Evolutionary conservation across 2,329 filamentous ascomycete species (phyloP).

Genomic region (Arthrobotrys conoides): DNA sequence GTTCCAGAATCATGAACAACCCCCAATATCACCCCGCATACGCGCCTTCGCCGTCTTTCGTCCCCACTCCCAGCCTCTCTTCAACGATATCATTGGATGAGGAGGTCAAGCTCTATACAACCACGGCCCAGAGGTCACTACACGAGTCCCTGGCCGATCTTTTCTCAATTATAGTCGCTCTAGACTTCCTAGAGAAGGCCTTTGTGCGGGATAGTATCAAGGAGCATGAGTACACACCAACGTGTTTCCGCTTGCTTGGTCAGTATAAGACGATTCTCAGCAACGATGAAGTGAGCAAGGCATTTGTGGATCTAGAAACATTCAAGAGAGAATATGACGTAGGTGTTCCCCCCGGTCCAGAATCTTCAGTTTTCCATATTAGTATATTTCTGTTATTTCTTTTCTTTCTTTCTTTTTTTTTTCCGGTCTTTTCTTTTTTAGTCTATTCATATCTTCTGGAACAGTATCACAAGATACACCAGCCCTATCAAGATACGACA

Average conservation of each 20-base stretch:
- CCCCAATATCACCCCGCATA: conserved; percentile 64
- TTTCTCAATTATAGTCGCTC: conserved; percentile 95
- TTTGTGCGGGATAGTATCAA: conserved; percentile 95
- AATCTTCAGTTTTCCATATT: conserved; percentile 4
- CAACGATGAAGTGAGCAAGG: conserved; percentile 89
- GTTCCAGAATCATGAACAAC: conserved; percentile 57
- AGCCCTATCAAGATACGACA: conserved; percentile 53
- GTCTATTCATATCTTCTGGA: conserved; percentile 29
- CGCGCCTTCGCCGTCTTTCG: conserved; percentile 64
- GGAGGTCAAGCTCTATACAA: conserved; percentile 94
- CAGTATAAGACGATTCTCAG: conserved; percentile 96
- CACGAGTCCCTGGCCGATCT: conserved; percentile 97
- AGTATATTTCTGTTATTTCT: background rate
- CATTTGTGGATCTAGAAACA: conserved; percentile 87
- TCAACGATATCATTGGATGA: conserved; percentile 68
- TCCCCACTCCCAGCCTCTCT: conserved; percentile 63
- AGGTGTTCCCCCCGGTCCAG: conserved; percentile 66
- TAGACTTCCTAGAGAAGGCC: conserved; percentile 95
- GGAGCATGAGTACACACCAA: conserved; percentile 90
- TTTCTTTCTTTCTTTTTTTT: conserved; percentile 10
- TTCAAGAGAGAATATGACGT: conserved; percentile 96
- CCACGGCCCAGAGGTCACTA: conserved; percentile 88
- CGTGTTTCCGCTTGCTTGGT: conserved; percentile 91
- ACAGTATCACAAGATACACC: conserved; percentile 56
- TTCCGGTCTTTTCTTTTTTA: conserved; percentile 18